These are phyloP conservation scores for Metarhizium rileyi DNA, from an alignment of 2,329 filamentous ascomycete species.

Conservation along the genomic window DNA sequence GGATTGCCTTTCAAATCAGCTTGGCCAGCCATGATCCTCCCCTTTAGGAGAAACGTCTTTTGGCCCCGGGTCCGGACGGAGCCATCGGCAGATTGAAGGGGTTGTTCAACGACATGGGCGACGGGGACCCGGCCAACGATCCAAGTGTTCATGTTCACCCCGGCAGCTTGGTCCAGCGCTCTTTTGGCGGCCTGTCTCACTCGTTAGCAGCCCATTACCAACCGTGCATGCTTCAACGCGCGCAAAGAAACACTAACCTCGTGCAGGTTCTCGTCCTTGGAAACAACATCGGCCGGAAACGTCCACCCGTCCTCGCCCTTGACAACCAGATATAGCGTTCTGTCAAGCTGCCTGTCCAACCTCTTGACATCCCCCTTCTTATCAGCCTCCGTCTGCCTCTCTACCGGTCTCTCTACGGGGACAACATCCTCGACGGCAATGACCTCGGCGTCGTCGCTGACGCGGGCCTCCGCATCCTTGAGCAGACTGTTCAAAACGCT, in stretches of 20 bases:
- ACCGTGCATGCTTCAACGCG: too few relatives aligned
- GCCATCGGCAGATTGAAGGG: slow-evolving; percentile 33
- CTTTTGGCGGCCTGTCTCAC: slow-evolving; percentile 64
- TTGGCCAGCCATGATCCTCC: slow-evolving; percentile 94
- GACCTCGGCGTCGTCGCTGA: slow-evolving; percentile 50
- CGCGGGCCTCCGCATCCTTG: slow-evolving; percentile 60
- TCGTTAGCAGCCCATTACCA: slow-evolving; percentile 1
- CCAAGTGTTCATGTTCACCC: slow-evolving; percentile 98
- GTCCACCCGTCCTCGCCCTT: slow-evolving; percentile 67
- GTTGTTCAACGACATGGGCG: slow-evolving; percentile 60
- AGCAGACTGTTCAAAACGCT: slow-evolving; percentile 59
- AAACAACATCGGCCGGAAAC: slow-evolving; percentile 67
- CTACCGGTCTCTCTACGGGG: slow-evolving; percentile 59
- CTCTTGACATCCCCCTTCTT: slow-evolving; percentile 61
- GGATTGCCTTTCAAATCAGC: slow-evolving; percentile 65
- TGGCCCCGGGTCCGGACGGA: slow-evolving; percentile 45
- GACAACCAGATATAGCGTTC: slow-evolving; percentile 82
- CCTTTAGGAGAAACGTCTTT: slow-evolving; percentile 95
- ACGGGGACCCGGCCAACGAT: slow-evolving; percentile 85
- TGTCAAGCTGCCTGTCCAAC: slow-evolving; percentile 68
- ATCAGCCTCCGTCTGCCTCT: slow-evolving; percentile 71
- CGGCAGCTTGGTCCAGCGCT: slow-evolving; percentile 66
- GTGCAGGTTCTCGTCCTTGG: slow-evolving; percentile 66
- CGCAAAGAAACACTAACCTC: slow-evolving; percentile 48
- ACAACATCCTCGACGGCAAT: slow-evolving; percentile 50